Evolutionary conservation across 192 early-diverging fungal genomes (phyloP), one percentile per base, ranked within the genome.

Genomic region (Chytriomyces confervae): DNA sequence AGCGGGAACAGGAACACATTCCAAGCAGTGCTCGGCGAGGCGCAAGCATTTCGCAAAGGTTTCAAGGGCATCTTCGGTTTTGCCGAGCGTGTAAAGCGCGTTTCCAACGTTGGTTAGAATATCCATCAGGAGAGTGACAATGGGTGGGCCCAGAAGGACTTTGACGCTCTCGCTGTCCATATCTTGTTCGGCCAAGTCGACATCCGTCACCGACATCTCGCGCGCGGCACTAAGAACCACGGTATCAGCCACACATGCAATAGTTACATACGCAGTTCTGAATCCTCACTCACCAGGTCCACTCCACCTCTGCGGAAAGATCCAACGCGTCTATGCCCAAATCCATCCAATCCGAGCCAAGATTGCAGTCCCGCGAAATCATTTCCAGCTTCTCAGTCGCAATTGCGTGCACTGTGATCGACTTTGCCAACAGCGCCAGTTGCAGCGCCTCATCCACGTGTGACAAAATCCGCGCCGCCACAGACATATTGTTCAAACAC

Each of bases 401-500:
- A 8, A 74, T 27, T 7, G 72, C 72, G 23, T n/a, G 20, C 11
- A 61, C 57, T n/a, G 72, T n/a, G 6, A 48, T 46, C 9, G 7
- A 18, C 72, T 61, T 62, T n/a, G 72, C 72, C 27, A 20, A 6
- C 43, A n/a, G 10, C 3, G 45, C 53, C 8, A 13, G 53, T 2
- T 10, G 13, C 53, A 74, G 72, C 6, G 72, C 72, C 16, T 74
- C 60, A n/a, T 13, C 61, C n/a, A 43, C 9, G 20, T 23, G 61
- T 11, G 24, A 18, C 13, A 11, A 36, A 11, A n/a, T 57, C 23
- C 72, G 72, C 10, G 7, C 9, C 11, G 61, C 16, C 36, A 74
- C 72, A 23, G 60, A 36, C 60, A 74, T 61, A 61, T 74, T 74
- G 72, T 63, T 74, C 29, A 74, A 61, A 44, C 60, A 61, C 29